Base-by-base conservation (phyloP, 148 eudicot genomes). In the Drosera capensis region DNA sequence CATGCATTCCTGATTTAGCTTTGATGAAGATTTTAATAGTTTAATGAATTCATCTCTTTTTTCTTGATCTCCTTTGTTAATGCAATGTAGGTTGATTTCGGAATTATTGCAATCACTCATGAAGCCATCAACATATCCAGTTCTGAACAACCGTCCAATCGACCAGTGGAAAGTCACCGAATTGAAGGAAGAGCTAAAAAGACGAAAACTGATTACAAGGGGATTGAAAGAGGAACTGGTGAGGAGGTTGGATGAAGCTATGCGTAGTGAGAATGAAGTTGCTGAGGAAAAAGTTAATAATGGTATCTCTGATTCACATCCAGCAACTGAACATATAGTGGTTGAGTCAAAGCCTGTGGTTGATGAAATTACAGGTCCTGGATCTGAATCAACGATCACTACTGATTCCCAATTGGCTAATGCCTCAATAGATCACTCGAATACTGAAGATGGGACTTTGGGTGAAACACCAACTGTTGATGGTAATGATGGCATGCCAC, bases 111-210 rank as follows among this genome's bases (percentile, higher is more conserved):
- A 34, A 8, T 34, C 38, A 34, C 1, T 3, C 13, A 51, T 51
- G 55, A 51, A 51, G 48, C 45, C 79, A 13, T 80, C 94, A 8
- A 25, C 54, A 19, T 84, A 73, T 54, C 78, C 80, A 11, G 65
- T 71, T 31, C 71, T 90, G 23, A 83, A 79, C 28, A 71, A 80
- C 49, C 73, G 75, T 25, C 80, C 97, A 29, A 79, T 84, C 45
- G 85, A 90, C 57, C 79, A 84, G 47, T 90, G 82, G 93, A 90
- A 67, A 67, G 97, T 90, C 15, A 71, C 95, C 1, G 97, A 84
- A 64, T 64, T 84, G 45, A 90, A 70, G 67, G 95, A 90, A 54
- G 97, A 90, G 60, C 97, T 90, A 18, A 90, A 62, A 73, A 80
- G 62, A 43, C 73, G 95, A 20, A 84, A 63, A 68, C 61, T 90